Evolutionary conservation across 768 basidiomycete genomes (phyloP), one percentile per base, ranked within the genome.

Genomic region (Nevesoporus exiguus): DNA sequence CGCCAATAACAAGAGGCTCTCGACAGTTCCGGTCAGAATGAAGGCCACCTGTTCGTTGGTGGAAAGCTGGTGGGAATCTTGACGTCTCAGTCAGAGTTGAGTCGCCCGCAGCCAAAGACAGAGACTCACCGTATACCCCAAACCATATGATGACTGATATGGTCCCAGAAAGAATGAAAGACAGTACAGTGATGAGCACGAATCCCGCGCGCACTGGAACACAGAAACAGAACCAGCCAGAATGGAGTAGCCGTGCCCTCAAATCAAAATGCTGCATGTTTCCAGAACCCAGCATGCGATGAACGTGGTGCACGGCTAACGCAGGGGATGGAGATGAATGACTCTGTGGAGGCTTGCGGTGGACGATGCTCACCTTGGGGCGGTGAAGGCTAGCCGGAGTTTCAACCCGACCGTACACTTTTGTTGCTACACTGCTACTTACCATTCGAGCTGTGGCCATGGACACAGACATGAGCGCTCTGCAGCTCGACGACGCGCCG

Each of bases 191-290:
- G 74, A 83, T 77, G 41, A 78, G 60, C 42, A 82, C 71, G 30
- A 86, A 84, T 31, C 86, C 84, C 5, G 80, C 51, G 52, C 85
- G 77, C 7, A 85, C 82, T 27, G 83, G 83, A 56, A 86, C 65
- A 59, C 85, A 85, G 59, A 75, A 85, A 62, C 85, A 87, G 64
- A 80, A 86, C 3, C 72, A 77, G 33, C 60, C 74, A n/a, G 80
- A 77, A 25, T 76, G 77, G 43, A 80, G 77, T 44, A 84, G 67
- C 44, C 78, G 67, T 30, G 73, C 71, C 51, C 70, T 72, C 62
- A 79, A 69, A 40, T 75, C 76, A 3, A 39, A 8, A 13, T 69
- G 58, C 80, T 70, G 59, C 80, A 79, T 80, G 43, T 51, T 41
- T 48, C 10, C 36, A 41, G 4, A 11, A 31, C 33, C 39, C 21